Percentiles rank a stretch among this genome's conserved stretches.
These are phyloP conservation scores for Epithele typhae DNA, from an alignment of 768 basidiomycete species.

Conservation along the genomic window DNA sequence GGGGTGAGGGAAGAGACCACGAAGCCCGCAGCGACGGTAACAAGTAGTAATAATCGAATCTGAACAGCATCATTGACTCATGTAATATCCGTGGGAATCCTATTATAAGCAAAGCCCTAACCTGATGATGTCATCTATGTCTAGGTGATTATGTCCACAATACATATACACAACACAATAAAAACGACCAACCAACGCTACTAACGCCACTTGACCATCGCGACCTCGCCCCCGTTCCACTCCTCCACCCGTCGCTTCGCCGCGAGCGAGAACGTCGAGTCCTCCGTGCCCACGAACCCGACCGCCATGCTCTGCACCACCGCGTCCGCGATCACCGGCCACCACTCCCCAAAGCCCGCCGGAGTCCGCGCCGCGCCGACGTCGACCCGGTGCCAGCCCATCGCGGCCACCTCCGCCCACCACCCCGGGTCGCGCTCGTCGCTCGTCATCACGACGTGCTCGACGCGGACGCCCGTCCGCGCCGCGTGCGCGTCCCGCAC, in stretches of 20 bases:
- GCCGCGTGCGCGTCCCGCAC: constrained; percentile 32
- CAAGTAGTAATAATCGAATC: no score
- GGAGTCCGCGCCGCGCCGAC: constrained; percentile 30
- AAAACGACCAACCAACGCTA: no score
- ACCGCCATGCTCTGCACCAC: constrained; percentile 62
- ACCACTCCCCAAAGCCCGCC: constrained; percentile 35
- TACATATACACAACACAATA: no score
- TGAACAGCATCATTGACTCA: no score
- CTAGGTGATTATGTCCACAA: no score
- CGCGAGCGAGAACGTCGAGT: constrained; percentile 67
- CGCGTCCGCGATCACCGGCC: constrained; percentile 67
- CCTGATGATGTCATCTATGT: no score
- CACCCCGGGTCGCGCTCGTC: constrained; percentile 38
- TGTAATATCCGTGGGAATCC: no score
- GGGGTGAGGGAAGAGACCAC: no score
- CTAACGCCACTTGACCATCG: constrained; percentile 23
- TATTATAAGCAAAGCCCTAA: no score
- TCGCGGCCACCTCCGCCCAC: constrained; percentile 32
- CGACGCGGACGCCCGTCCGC: constrained; percentile 25
- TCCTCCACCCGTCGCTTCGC: constrained; percentile 65
- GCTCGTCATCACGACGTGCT: constrained; percentile 37
- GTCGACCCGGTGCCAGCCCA: constrained; percentile 35
- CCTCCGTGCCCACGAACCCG: constrained; percentile 70
- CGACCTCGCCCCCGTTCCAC: constrained; percentile 55
- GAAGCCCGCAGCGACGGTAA: no score